Evolutionary conservation across 1,139 yeast species (phyloP).

Genomic region (Protomyces inouyei): DNA sequence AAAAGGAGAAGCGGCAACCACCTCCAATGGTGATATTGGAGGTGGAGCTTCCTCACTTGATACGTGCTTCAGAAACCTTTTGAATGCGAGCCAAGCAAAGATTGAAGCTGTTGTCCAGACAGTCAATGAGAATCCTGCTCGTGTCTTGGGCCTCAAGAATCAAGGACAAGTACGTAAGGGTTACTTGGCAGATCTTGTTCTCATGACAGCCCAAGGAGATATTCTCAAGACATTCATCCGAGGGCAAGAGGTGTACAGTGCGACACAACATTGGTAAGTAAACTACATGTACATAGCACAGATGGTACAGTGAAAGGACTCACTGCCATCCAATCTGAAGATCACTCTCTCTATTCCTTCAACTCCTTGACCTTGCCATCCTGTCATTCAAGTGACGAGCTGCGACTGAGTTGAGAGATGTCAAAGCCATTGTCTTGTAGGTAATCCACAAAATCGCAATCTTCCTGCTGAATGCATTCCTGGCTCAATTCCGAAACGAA

Average conservation of each 20-base stretch:
- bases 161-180: constrained; percentile 45
- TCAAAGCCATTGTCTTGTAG: constrained; percentile 44
- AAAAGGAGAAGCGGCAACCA: constrained; percentile 46
- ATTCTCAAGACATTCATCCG: not conserved
- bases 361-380: not conserved
- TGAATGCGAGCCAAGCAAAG: constrained; percentile 50
- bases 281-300: too few species aligned
- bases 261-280: not conserved
- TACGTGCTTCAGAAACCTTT: constrained; percentile 52
- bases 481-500: constrained; percentile 78
- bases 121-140: constrained; percentile 57
- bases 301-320: too few species aligned
- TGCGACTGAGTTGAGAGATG: constrained; percentile 22
- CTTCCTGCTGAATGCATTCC: constrained; percentile 75
- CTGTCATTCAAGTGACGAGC: not conserved
- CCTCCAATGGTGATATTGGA: constrained; percentile 51
- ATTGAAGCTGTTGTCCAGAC: constrained; percentile 55
- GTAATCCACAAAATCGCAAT: constrained; percentile 61
- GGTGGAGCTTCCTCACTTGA: constrained; percentile 60
- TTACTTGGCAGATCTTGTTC: constrained; percentile 56
- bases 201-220: constrained; percentile 44
- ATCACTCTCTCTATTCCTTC: not conserved
- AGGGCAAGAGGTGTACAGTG: not conserved
- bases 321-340: too few species aligned
- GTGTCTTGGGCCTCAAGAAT: constrained; percentile 43